Percentiles rank a stretch among this genome's conserved stretches.
Evolutionary conservation across 192 early-diverging fungal species (phyloP).

Genomic region (Gigaspora rosea): DNA sequence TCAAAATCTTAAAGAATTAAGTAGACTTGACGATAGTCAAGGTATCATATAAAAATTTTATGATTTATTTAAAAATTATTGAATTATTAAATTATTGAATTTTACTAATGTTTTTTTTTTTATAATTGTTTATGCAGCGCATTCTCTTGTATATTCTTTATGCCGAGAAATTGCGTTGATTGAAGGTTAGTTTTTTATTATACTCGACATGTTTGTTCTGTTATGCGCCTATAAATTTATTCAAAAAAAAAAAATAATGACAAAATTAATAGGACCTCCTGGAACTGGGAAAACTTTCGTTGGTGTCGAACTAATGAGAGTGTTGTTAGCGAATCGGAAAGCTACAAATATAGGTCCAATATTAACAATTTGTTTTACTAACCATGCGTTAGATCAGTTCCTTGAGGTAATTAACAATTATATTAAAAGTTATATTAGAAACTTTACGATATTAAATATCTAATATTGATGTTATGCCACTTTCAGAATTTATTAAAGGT

Average conservation of each 20-base stretch:
- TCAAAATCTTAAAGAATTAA: conserved; percentile 11
- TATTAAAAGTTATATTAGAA: background rate
- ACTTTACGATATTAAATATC: background rate
- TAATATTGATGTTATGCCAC: background rate
- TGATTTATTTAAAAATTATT: background rate
- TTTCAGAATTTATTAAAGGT: conserved; percentile 44
- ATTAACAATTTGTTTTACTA: conserved; percentile 58
- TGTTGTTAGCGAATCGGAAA: conserved; percentile 40
- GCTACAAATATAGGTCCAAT: conserved; percentile 42
- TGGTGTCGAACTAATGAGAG: conserved; percentile 52
- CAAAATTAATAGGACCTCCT: conserved; percentile 43
- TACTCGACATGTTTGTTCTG: background rate
- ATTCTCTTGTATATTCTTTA: conserved; percentile 50
- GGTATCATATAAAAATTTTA: background rate
- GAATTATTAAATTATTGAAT: background rate
- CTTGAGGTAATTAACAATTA: conserved; percentile 35
- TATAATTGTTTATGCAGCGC: background rate
- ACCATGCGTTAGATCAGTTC: conserved; percentile 67
- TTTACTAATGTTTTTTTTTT: background rate
- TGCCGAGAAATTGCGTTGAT: conserved; percentile 54
- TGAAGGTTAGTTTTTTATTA: conserved; percentile 44
- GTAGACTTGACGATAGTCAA: conserved; percentile 55
- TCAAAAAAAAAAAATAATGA: background rate
- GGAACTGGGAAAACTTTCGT: conserved; percentile 56
- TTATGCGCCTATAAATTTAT: background rate